Evolutionary conservation across 139 green algal species (phyloP).

Genomic region (Chlorella sp.): DNA sequence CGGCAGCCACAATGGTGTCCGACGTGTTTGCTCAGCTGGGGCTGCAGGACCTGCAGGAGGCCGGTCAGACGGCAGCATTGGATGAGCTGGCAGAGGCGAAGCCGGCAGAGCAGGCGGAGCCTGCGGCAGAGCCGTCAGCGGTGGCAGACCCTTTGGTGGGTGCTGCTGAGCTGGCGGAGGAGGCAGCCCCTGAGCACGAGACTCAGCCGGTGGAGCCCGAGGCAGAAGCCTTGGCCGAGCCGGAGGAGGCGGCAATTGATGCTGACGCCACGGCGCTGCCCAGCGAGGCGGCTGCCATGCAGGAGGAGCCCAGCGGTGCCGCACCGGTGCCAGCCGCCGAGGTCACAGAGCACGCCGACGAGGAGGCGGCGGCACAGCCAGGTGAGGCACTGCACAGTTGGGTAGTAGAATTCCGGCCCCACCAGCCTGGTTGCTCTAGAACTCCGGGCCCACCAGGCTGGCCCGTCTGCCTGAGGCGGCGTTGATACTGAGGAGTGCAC

Average conservation of each 20-base stretch:
- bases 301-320: not conserved
- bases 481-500: too few relatives aligned
- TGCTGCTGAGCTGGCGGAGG: not conserved
- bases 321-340: too few relatives aligned
- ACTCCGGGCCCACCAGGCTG: too few relatives aligned
- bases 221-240: not conserved
- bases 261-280: not conserved
- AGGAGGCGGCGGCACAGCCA: too few relatives aligned
- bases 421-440: not conserved
- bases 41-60: not conserved
- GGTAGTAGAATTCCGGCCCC: too few relatives aligned
- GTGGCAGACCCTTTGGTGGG: not conserved
- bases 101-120: not conserved
- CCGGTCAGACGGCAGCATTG: not conserved
- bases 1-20: not conserved
- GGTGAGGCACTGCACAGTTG: too few relatives aligned
- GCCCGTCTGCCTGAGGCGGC: not conserved
- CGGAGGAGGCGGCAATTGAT: not conserved
- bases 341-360: too few relatives aligned
- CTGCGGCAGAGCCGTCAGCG: not conserved
- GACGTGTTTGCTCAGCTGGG: not conserved
- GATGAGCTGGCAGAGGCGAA: not conserved
- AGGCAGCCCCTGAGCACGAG: not conserved
- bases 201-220: not conserved
- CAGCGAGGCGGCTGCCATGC: not conserved